Evolutionary conservation across 495 filamentous ascomycete genomes (phyloP).

Genomic region (Penicillium simplicissimum): DNA sequence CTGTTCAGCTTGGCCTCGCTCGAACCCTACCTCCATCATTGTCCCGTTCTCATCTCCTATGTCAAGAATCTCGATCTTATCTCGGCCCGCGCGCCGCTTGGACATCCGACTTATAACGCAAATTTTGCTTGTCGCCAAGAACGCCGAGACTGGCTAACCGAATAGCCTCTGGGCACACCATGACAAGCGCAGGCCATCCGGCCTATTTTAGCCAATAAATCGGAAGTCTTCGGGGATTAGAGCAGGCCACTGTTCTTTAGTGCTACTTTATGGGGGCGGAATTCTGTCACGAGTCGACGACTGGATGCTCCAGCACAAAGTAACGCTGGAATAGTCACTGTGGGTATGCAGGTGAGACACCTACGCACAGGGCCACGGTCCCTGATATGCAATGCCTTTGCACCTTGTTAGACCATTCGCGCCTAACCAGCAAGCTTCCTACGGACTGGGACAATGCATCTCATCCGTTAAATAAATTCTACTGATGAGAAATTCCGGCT

Average conservation of each 20-base stretch:
- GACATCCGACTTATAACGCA: neutral
- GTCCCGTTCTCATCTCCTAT: neutral
- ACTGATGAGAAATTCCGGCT: neutral
- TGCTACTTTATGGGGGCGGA: neutral
- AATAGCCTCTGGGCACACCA: neutral
- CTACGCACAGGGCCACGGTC: neutral
- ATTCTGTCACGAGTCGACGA: too few species aligned
- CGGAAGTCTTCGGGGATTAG: neutral
- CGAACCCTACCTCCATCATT: neutral
- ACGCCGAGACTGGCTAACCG: neutral
- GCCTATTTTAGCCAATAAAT: neutral
- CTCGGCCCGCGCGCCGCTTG: neutral
- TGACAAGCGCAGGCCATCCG: neutral
- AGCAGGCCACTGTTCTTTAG: neutral
- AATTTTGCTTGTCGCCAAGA: neutral
- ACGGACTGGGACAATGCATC: neutral
- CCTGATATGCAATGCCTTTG: neutral
- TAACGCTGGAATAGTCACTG: neutral
- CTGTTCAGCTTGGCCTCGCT: neutral
- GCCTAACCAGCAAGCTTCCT: neutral
- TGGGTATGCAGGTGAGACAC: neutral
- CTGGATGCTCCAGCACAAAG: neutral
- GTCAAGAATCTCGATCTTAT: neutral
- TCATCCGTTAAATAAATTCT: neutral
- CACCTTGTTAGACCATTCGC: neutral